Evolutionary conservation across 768 basidiomycete genomes (phyloP).

Genomic region (Phylloporus sp.): DNA sequence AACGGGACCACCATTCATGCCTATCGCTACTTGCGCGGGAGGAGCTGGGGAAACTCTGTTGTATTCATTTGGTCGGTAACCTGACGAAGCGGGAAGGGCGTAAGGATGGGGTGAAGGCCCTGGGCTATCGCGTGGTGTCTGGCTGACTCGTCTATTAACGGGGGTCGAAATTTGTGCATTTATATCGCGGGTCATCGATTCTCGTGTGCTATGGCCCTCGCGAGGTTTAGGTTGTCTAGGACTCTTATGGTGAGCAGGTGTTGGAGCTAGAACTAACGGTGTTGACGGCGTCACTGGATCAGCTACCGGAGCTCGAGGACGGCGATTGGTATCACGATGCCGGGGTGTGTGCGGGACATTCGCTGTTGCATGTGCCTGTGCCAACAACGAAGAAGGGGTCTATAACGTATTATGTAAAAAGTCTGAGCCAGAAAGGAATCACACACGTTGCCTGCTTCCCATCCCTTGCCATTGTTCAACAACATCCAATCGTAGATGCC

Average conservation of each 20-base stretch:
- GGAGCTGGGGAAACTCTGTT: constrained; percentile 51
- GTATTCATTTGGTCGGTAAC: constrained; percentile 52
- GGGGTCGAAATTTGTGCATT: constrained; percentile 70
- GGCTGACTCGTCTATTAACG: constrained; percentile 63
- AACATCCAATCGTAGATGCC: constrained; percentile 96
- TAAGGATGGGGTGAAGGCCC: constrained; percentile 68
- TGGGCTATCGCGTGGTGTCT: constrained; percentile 49
- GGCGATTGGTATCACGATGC: constrained; percentile 56
- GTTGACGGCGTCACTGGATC: constrained; percentile 53
- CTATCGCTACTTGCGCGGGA: constrained; percentile 34
- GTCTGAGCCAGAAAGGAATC: background rate
- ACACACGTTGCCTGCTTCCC: constrained; percentile 86
- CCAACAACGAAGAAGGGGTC: constrained; percentile 43
- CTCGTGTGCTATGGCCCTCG: constrained; percentile 48
- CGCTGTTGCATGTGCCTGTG: constrained; percentile 53
- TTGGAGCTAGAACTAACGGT: constrained; percentile 61
- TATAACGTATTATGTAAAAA: constrained; percentile 15
- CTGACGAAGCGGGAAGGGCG: constrained; percentile 57
- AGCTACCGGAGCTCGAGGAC: constrained; percentile 45
- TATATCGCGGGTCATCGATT: constrained; percentile 39
- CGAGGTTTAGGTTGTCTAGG: constrained; percentile 44
- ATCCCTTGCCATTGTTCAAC: constrained; percentile 90
- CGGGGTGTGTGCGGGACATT: constrained; percentile 49
- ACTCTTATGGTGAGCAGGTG: constrained; percentile 62
- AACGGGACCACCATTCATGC: constrained; percentile 37